A percentile compares a stretch with the other conserved stretches of the same genome.
Conservation (phyloP, 2,329 filamentous ascomycete genomes). For the Aspergillus udagawae region DNA sequence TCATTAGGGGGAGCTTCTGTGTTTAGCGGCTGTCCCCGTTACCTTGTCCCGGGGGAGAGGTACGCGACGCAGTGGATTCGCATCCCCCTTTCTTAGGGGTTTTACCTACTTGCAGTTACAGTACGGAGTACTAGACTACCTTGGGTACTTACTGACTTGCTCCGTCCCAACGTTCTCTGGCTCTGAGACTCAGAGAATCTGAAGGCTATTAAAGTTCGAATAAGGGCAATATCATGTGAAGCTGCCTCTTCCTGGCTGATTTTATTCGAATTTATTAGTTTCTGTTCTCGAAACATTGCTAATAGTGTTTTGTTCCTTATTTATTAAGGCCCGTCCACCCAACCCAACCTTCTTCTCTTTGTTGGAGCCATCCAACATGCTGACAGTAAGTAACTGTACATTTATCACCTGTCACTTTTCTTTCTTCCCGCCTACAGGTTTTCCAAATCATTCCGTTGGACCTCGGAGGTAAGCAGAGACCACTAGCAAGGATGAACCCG, state of each 20-base stretch:
- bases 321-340: not conserved
- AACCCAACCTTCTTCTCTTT: not conserved
- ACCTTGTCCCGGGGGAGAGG: conserved; percentile 31
- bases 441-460: not conserved
- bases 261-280: conserved; percentile 5
- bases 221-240: not conserved
- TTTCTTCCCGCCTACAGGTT: not conserved
- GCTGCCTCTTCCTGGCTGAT: not conserved
- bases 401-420: not conserved
- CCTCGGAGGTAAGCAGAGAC: not conserved
- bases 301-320: not conserved
- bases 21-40: conserved; percentile 30
- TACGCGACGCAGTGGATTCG: conserved; percentile 22
- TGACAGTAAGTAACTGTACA: not conserved
- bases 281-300: not conserved
- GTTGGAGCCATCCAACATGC: not conserved
- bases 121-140: not conserved
- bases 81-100: conserved; percentile 25
- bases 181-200: not conserved
- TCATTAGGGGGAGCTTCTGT: conserved; percentile 6
- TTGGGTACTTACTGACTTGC: not conserved
- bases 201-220: not conserved
- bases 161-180: conserved; percentile 5
- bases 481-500: not conserved
- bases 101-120: conserved; percentile 1